A percentile compares a stretch with the other conserved stretches of the same genome.
Conservation (phyloP, 441 rosid species). For the Pelargonium myrrhifolium region DNA sequence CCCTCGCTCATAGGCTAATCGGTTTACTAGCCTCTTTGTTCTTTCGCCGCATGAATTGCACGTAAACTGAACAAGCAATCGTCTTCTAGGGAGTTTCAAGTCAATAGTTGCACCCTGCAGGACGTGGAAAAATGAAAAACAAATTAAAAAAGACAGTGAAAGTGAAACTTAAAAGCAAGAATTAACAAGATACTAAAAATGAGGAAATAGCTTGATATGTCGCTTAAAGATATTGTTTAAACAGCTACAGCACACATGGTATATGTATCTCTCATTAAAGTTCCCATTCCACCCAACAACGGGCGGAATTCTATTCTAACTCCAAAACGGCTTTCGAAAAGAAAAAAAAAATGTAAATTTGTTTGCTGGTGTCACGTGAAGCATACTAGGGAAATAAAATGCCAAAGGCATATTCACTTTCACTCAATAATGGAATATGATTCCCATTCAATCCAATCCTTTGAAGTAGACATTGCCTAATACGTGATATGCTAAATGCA, state of each 20-base stretch:
- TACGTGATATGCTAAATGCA: too few relatives aligned
- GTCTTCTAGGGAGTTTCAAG: slow-evolving; percentile 70
- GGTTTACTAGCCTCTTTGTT: slow-evolving; percentile 70
- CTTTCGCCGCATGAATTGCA: slow-evolving; percentile 79
- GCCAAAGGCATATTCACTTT: too few relatives aligned
- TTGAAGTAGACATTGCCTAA: too few relatives aligned
- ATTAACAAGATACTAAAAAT: neutral
- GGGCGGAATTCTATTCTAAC: too few relatives aligned
- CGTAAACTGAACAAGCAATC: slow-evolving; percentile 64
- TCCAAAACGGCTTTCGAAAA: too few relatives aligned
- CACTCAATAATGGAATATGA: too few relatives aligned
- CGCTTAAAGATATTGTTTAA: neutral
- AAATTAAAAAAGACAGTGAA: neutral
- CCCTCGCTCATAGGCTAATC: slow-evolving; percentile 72
- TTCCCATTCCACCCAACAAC: too few relatives aligned
- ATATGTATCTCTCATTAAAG: too few relatives aligned
- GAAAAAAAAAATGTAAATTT: too few relatives aligned
- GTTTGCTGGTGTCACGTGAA: too few relatives aligned
- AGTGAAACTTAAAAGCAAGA: neutral
- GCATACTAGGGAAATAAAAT: too few relatives aligned
- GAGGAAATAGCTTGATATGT: neutral
- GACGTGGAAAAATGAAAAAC: neutral
- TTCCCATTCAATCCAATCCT: too few relatives aligned
- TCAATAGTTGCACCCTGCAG: slow-evolving; percentile 45
- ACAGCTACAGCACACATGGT: neutral